These are phyloP conservation scores for Blepharisma japonicum DNA, from an alignment of 73 alveolate genomes.

Conservation along the genomic window DNA sequence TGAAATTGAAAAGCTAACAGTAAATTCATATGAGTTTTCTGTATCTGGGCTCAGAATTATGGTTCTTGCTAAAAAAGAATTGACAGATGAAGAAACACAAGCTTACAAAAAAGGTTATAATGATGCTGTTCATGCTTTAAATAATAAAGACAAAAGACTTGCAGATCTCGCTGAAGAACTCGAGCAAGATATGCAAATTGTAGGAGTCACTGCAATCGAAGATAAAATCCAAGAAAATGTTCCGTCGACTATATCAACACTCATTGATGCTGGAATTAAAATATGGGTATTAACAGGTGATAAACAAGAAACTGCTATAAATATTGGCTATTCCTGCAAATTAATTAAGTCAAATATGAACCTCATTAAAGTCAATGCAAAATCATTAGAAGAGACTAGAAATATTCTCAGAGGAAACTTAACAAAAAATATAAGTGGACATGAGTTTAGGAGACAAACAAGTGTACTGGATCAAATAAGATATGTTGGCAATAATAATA, in stretches of 20 bases:
- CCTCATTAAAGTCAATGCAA: constrained; percentile 1
- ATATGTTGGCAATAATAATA: too few relatives aligned
- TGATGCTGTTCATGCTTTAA: constrained; percentile 10
- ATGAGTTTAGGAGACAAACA: too few relatives aligned
- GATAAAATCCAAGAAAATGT: constrained; percentile 68
- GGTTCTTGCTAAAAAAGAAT: constrained; percentile 72
- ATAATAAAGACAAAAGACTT: background rate
- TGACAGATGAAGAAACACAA: constrained; percentile 51
- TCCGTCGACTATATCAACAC: constrained; percentile 66
- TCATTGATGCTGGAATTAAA: constrained; percentile 48
- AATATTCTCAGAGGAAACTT: background rate
- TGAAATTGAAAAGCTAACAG: background rate
- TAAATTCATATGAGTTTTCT: constrained; percentile 34
- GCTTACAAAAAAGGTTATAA: constrained; percentile 39
- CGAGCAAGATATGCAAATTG: constrained; percentile 41
- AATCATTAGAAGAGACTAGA: background rate
- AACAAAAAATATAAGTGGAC: too few relatives aligned
- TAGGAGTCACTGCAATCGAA: constrained; percentile 66
- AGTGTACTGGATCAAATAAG: too few relatives aligned
- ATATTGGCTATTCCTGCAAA: constrained; percentile 77
- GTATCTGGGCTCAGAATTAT: constrained; percentile 74
- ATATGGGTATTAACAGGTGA: constrained; percentile 50
- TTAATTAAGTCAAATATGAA: constrained; percentile 42
- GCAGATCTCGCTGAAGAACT: constrained; percentile 44
- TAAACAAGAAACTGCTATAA: constrained; percentile 81